A percentile compares a stretch with the other conserved stretches of the same genome.
Conservation (phyloP, 176 grass and related monocot species). For the Alopecurus myosuroides region DNA sequence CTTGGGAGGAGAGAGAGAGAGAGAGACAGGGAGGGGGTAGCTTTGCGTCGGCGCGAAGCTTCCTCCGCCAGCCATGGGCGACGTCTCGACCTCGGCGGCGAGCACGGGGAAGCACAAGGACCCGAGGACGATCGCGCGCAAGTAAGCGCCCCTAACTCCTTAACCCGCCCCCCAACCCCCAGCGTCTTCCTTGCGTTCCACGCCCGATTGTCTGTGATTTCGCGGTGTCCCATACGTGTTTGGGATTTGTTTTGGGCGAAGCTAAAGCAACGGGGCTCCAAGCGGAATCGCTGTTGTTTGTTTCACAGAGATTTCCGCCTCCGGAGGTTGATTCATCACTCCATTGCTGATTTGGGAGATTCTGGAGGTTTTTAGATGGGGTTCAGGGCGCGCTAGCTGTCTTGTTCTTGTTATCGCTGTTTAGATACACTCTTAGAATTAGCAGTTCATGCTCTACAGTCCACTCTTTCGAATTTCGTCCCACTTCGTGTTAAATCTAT, state of each 20-base stretch:
- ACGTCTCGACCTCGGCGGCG: slow-evolving; percentile 15
- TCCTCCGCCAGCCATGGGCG: slow-evolving; percentile 39
- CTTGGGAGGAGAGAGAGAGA: not conserved
- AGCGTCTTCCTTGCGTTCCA: not conserved
- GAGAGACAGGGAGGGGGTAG: no score
- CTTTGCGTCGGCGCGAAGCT: slow-evolving; percentile 7
- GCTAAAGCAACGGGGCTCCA: not conserved
- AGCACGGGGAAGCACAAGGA: slow-evolving; percentile 35
- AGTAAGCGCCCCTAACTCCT: slow-evolving; percentile 40
- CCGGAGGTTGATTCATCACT: not conserved
- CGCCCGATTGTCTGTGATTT: not conserved
- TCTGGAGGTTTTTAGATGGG: slow-evolving; percentile 26
- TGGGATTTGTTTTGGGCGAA: not conserved
- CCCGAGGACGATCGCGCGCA: slow-evolving; percentile 65
- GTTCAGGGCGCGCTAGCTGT: not conserved
- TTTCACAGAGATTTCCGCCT: not conserved
- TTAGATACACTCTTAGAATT: not conserved
- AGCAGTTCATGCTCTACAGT: not conserved
- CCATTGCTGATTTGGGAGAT: not conserved
- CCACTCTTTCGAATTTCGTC: not conserved
- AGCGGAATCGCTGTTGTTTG: not conserved
- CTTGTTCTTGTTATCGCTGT: not conserved
- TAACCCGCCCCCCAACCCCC: not conserved
- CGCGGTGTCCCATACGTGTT: not conserved
- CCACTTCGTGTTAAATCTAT: not conserved